Conservation (phyloP, 192 early-diverging fungal species). For the Coemansia sp. region DNA sequence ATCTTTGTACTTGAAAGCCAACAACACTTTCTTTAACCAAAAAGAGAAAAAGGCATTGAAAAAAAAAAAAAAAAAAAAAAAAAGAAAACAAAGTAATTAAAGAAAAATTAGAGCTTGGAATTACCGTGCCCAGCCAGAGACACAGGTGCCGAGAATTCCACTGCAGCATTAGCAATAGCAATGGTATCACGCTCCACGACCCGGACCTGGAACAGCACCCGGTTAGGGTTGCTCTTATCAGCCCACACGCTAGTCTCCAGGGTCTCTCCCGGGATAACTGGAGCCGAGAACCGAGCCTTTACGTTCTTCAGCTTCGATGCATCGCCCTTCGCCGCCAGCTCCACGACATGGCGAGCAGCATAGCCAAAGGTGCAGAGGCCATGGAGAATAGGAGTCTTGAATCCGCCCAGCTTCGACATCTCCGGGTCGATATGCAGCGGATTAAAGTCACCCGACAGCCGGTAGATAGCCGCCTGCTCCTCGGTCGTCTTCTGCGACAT, state of each 20-base stretch:
- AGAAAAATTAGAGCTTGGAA: constrained; percentile 31
- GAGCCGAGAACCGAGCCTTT: constrained; percentile 87
- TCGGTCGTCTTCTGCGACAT: constrained; percentile 82
- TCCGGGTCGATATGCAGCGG: constrained; percentile 97
- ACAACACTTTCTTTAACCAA: too few species aligned
- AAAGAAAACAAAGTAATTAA: background rate
- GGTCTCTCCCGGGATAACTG: constrained; percentile 96
- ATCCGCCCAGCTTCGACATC: constrained; percentile 92
- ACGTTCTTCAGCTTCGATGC: constrained; percentile 70
- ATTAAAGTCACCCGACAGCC: constrained; percentile 93
- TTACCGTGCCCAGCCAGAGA: constrained; percentile 9
- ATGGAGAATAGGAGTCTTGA: constrained; percentile 95
- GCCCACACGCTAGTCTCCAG: constrained; percentile 96
- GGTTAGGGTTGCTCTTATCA: constrained; percentile 67
- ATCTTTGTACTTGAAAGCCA: too few species aligned
- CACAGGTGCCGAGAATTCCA: constrained; percentile 62
- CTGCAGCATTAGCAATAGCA: constrained; percentile 89
- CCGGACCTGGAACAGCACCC: constrained; percentile 91
- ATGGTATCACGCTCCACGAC: constrained; percentile 91
- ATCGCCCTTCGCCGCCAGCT: constrained; percentile 69
- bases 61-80: background rate
- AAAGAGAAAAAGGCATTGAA: background rate
- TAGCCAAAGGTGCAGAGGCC: constrained; percentile 93
- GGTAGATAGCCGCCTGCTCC: constrained; percentile 95
- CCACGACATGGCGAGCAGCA: constrained; percentile 85